Percentiles rank a stretch among this genome's conserved stretches.
phyloP scores from a whole-genome alignment of 129 eudicot genomes.

The Artemisia annua region DNA sequence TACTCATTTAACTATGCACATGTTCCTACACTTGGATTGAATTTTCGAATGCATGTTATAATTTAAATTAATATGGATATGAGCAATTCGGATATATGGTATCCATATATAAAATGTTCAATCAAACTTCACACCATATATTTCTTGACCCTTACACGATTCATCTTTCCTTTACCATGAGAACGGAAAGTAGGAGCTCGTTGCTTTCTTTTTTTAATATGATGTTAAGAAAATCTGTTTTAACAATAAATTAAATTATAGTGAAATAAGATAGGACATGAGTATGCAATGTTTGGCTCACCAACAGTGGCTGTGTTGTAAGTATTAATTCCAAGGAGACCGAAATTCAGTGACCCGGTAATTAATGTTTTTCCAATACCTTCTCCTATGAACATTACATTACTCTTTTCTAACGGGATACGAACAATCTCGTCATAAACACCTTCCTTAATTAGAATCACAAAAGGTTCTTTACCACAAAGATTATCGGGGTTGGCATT shows the following conservation, averaged over 20 bases:
- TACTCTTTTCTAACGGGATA: conserved; percentile 66
- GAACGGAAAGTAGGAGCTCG: no score
- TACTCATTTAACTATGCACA: background rate
- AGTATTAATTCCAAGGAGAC: conserved; percentile 63
- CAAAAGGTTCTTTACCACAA: conserved; percentile 41
- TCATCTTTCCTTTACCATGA: no score
- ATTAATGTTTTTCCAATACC: conserved; percentile 91
- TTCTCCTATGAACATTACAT: conserved; percentile 79
- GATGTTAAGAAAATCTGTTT: no score
- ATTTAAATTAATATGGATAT: no score
- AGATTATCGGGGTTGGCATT: conserved; percentile 46
- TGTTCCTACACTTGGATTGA: background rate
- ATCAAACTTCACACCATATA: no score
- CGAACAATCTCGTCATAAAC: conserved; percentile 76
- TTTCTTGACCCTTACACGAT: no score
- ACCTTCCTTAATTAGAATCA: conserved; percentile 62
- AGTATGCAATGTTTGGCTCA: conserved; percentile 28
- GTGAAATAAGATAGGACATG: background rate
- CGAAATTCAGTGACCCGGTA: conserved; percentile 61
- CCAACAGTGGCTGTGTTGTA: conserved; percentile 80
- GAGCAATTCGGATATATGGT: no score
- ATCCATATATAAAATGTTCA: no score
- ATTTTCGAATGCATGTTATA: no score
- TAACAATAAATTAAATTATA: no score
- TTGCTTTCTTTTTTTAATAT: no score